Percentiles rank a stretch among this genome's conserved stretches.
Conservation (phyloP, 768 basidiomycete genomes). For the Nidularia sp. region DNA sequence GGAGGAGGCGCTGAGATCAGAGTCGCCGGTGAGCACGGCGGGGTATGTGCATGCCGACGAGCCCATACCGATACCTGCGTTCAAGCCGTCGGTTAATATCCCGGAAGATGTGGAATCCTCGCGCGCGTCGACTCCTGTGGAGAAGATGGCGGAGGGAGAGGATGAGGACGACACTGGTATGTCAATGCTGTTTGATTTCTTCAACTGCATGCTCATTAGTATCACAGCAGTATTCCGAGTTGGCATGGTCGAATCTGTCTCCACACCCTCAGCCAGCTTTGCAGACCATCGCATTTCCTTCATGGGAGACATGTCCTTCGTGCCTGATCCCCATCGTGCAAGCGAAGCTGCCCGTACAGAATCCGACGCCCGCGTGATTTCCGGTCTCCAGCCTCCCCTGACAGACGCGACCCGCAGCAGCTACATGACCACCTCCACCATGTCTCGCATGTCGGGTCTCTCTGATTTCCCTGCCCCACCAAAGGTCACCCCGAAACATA, state of each 20-base stretch:
- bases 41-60: conserved; percentile 6
- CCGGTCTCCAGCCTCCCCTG: conserved; percentile 27
- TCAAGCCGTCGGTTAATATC: conserved; percentile 35
- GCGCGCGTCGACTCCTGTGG: conserved; percentile 31
- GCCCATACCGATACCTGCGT: conserved; percentile 25
- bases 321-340: conserved; percentile 4
- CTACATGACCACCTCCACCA: conserved; percentile 55
- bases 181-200: conserved; percentile 1
- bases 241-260: conserved; percentile 44
- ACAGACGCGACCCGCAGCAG: conserved; percentile 41
- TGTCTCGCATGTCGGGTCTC: conserved; percentile 64
- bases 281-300: conserved; percentile 34
- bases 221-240: conserved; percentile 43
- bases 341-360: background rate
- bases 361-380: conserved; percentile 9
- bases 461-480: conserved; percentile 75
- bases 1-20: conserved; percentile 23
- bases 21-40: conserved; percentile 9
- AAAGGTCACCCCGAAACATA: conserved; percentile 18
- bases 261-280: conserved; percentile 43
- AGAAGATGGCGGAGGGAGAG: conserved; percentile 26
- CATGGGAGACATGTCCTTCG: conserved; percentile 29
- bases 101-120: conserved; percentile 49
- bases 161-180: conserved; percentile 42
- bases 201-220: background rate